Percentiles rank a stretch among this genome's conserved stretches.
Conservation (phyloP, 345 rosid species). For the Gossypium sturtianum region DNA sequence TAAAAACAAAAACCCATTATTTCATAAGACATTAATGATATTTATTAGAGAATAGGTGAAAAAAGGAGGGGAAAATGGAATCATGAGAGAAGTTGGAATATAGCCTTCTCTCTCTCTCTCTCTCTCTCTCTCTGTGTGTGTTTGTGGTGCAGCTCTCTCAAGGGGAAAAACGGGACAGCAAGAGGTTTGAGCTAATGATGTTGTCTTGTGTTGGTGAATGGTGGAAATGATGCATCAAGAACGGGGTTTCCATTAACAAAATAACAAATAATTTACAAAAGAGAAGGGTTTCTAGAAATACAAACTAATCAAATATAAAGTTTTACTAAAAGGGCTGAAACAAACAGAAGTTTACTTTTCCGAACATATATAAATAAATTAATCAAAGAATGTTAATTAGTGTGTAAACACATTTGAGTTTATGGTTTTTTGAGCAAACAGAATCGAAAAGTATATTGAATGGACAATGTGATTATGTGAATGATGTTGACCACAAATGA, state of each 20-base stretch:
- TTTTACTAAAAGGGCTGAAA: conserved; percentile 2
- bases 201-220: conserved; percentile 83
- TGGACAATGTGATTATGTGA: conserved; percentile 4
- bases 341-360: conserved; percentile 28
- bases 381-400: background rate
- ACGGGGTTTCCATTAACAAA: conserved; percentile 33
- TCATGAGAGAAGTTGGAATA: conserved; percentile 25
- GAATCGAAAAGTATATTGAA: background rate
- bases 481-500: conserved; percentile 33
- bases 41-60: conserved; percentile 11
- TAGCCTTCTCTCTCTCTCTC: conserved; percentile 2
- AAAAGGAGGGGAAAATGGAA: conserved; percentile 11
- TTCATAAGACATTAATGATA: conserved; percentile 12
- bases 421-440: background rate
- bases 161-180: conserved; percentile 45
- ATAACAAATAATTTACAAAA: background rate
- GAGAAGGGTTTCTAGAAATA: conserved; percentile 4
- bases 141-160: background rate
- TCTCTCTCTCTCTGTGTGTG: background rate
- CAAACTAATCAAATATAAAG: background rate
- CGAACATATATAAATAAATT: background rate
- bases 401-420: conserved; percentile 9
- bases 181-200: conserved; percentile 73
- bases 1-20: conserved; percentile 11
- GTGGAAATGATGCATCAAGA: conserved; percentile 76